Base-by-base conservation (phyloP, 805 yeast genomes). In the Ogataea ganodermae region DNA sequence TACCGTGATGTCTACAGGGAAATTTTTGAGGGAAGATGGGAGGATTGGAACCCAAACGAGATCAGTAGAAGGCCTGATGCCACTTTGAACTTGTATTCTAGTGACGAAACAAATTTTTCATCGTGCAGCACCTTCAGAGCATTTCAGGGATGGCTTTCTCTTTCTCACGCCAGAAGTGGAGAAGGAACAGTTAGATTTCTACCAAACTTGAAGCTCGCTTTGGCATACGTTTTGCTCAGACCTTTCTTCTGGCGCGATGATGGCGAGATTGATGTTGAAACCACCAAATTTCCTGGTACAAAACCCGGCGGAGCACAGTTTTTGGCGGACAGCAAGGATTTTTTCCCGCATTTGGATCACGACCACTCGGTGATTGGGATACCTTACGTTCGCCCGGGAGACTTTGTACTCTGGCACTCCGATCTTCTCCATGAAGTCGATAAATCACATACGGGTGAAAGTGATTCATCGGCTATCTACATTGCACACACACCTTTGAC, bases 121-220 rank as follows among this genome's bases (percentile, higher is more conserved):
- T 24, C 31, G 10, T 38, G 42, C 32, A 38, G 42, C 30, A 49
- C 52, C 30, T 71, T 73, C 55, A 61, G 79, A 44, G 59, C 73
- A 6, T 69, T 71, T 41, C 78, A 74, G 55, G 77, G 77, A 8
- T 74, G 78, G 76, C 50, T 73, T 14, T 63, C 75, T 2, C 56
- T 74, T 45, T 62, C 71, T 13, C 63, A 61, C 14, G 64, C 59
- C n/a, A 63, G 62, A 13, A 60, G 70, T 10, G 65, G 67, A 17
- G 72, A 70, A 49, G 78, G 78, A 6, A 65, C 76, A 12, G 58
- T 74, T 31, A 50, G 59, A 38, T 57, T 74, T 37, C 61, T 63
- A 6, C 78, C 79, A 2, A 50, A 60, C 35, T 49, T 74, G 16
- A 67, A 62, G 44, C 61, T 62, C 27, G 66, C 64, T 17, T 67